Conservation (phyloP, 2,329 filamentous ascomycete genomes). For the Cladophialophora chaetospira region DNA sequence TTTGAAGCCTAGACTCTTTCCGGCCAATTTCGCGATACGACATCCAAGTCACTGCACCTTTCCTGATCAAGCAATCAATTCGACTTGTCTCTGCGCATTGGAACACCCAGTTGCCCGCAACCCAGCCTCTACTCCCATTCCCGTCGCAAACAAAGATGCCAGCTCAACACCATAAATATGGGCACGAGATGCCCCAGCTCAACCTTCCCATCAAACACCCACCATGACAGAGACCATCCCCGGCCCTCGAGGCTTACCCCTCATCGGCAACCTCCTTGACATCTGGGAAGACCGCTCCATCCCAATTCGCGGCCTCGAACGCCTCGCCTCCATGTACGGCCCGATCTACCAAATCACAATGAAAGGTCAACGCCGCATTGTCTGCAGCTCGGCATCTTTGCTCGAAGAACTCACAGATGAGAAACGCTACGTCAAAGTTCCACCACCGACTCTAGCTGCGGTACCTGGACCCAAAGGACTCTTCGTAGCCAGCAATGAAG, state of each 20-base stretch:
- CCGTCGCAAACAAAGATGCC: neutral
- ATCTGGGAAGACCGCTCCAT: conserved; percentile 19
- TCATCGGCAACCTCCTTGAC: conserved; percentile 24
- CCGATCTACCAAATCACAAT: conserved; percentile 62
- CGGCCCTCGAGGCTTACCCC: conserved; percentile 16
- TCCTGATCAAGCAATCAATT: too few species aligned
- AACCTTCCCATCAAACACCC: neutral
- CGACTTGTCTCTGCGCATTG: too few species aligned
- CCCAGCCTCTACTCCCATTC: too few species aligned
- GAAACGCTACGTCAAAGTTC: conserved; percentile 63
- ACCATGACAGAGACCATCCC: conserved; percentile 24
- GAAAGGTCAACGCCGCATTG: conserved; percentile 51
- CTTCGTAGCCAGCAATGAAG: conserved; percentile 57
- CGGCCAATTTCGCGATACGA: too few species aligned
- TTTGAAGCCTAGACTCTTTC: too few species aligned
- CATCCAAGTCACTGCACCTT: too few species aligned
- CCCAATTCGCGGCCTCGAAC: conserved; percentile 12
- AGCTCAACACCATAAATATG: neutral
- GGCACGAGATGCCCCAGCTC: neutral
- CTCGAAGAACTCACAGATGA: conserved; percentile 67
- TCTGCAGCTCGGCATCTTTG: conserved; percentile 57
- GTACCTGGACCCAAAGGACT: conserved; percentile 65
- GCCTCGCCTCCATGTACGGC: conserved; percentile 39
- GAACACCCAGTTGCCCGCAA: too few species aligned
- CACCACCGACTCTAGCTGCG: conserved; percentile 53